Conservation (phyloP, 139 green algal genomes). For the Dunaliella primolecta region DNA sequence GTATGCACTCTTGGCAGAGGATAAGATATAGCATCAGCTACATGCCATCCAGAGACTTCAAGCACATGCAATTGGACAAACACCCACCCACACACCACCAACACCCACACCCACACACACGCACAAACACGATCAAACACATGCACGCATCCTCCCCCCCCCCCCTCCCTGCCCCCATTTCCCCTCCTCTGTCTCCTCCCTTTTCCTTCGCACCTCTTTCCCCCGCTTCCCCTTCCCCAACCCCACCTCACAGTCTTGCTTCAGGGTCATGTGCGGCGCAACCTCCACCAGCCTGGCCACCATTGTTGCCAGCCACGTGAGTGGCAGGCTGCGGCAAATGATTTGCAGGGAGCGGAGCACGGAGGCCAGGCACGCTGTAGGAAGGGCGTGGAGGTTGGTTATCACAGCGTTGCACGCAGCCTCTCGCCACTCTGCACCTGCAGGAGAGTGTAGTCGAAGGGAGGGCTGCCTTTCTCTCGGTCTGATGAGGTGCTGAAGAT, state of each 20-base stretch:
- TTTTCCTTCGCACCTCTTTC: too few species aligned
- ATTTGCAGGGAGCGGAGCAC: not conserved
- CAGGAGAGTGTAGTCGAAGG: too few species aligned
- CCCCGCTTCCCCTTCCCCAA: too few species aligned
- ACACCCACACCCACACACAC: not conserved
- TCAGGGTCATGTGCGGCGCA: not conserved
- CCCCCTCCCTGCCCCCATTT: too few species aligned
- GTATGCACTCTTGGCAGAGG: too few species aligned
- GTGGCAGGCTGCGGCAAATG: not conserved
- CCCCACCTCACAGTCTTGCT: not conserved
- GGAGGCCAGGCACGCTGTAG: not conserved
- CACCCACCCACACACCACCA: not conserved
- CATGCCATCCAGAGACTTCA: too few species aligned
- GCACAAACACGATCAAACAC: not conserved
- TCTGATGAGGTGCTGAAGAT: too few species aligned
- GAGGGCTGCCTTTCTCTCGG: too few species aligned
- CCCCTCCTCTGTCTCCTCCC: too few species aligned
- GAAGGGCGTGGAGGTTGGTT: not conserved
- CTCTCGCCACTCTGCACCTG: not conserved
- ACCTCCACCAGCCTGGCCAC: not conserved
- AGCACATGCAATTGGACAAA: not conserved
- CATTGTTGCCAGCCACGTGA: not conserved
- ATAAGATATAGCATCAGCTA: too few species aligned
- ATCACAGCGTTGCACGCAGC: not conserved
- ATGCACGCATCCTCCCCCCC: not conserved